phyloP scores from a whole-genome alignment of 345 rosid genomes.

The Salix viminalis region DNA sequence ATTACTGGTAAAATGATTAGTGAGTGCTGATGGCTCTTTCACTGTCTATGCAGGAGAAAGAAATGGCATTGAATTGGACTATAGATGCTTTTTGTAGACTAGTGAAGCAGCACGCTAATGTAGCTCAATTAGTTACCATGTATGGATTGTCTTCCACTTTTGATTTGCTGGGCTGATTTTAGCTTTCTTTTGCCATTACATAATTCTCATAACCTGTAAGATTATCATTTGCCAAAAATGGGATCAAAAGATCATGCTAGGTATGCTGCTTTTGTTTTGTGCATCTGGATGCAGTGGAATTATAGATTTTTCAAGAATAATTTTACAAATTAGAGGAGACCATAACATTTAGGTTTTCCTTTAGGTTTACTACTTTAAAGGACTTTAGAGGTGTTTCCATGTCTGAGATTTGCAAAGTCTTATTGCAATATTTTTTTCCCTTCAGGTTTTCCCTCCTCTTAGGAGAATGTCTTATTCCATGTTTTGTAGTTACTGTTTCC shows the following conservation, averaged over 20 bases:
- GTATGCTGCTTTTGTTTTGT: neutral
- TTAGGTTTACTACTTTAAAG: neutral
- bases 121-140: slow-evolving; percentile 94
- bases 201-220: neutral
- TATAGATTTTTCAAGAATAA: neutral
- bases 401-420: neutral
- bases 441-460: neutral
- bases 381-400: neutral
- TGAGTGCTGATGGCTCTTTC: slow-evolving; percentile 25
- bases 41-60: slow-evolving; percentile 85
- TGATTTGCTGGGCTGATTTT: neutral
- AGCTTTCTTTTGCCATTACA: neutral
- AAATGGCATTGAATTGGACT: slow-evolving; percentile 84
- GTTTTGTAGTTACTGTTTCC: neutral
- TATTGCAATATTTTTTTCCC: neutral
- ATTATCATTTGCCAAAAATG: neutral
- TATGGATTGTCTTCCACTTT: slow-evolving; percentile 36
- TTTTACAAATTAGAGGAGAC: neutral
- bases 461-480: neutral
- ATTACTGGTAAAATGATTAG: neutral
- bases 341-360: neutral
- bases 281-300: neutral
- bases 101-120: slow-evolving; percentile 88
- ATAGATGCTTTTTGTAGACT: slow-evolving; percentile 96
- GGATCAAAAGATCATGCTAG: neutral